phyloP scores from a whole-genome alignment of 2,329 filamentous ascomycete species.

The Nemania sp. region DNA sequence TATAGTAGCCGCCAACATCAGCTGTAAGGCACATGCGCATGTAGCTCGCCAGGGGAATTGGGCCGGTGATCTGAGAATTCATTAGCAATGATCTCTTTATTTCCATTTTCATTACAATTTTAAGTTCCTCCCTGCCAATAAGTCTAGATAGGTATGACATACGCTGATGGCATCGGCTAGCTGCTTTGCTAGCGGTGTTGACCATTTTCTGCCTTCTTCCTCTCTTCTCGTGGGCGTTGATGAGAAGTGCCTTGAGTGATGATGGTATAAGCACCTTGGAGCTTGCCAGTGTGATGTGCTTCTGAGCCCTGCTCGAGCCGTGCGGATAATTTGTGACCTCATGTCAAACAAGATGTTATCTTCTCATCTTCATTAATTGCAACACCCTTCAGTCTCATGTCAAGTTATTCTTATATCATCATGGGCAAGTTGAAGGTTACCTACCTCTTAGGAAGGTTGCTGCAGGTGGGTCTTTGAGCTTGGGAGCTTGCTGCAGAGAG shows the following conservation, averaged over 20 bases:
- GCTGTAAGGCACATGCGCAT: conserved; percentile 99
- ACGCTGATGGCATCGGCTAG: conserved; percentile 86
- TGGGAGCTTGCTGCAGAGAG: too few relatives aligned
- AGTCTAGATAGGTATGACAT: conserved; percentile 29
- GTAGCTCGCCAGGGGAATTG: conserved; percentile 87
- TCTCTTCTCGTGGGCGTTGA: conserved; percentile 34
- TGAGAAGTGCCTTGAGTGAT: conserved; percentile 35
- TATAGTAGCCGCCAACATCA: conserved; percentile 92
- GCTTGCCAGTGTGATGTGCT: conserved; percentile 17
- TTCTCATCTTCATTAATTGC: conserved; percentile 3
- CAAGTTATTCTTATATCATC: background rate
- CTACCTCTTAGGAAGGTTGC: too few relatives aligned
- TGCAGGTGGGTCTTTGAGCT: too few relatives aligned
- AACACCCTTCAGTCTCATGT: background rate
- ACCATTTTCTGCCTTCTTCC: conserved; percentile 69
- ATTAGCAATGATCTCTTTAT: conserved; percentile 27
- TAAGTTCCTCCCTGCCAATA: background rate
- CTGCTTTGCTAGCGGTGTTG: conserved; percentile 86
- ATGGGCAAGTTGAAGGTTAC: too few relatives aligned
- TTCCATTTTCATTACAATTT: background rate
- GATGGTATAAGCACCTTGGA: conserved; percentile 23
- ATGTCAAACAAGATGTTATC: conserved; percentile 25
- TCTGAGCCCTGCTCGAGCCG: conserved; percentile 33
- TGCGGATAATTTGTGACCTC: conserved; percentile 31
- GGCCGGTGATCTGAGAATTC: conserved; percentile 70